Conservation (phyloP, 129 eudicot species). For the Apium graveolens region DNA sequence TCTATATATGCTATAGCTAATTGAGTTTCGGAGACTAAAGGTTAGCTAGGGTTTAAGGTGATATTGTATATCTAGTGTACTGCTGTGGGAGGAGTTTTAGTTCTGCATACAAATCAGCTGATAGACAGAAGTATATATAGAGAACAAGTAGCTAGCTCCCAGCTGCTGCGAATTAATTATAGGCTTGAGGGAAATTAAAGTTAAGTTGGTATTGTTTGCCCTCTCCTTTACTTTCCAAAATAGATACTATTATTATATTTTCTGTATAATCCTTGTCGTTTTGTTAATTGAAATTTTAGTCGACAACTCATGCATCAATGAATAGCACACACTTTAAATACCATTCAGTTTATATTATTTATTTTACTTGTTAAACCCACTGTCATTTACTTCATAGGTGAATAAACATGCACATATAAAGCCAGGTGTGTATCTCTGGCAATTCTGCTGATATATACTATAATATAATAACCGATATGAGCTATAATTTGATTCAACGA, state of each 20-base stretch:
- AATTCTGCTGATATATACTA: too few species aligned
- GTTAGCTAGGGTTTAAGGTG: neutral
- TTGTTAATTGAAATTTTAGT: neutral
- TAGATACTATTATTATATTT: neutral
- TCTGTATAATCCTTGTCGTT: neutral
- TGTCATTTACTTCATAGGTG: neutral
- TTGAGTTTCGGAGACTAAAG: too few species aligned
- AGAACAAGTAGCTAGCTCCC: neutral
- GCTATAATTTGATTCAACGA: too few species aligned
- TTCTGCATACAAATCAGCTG: neutral
- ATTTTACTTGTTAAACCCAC: neutral
- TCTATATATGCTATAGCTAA: too few species aligned
- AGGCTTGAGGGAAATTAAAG: neutral
- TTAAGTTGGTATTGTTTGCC: neutral
- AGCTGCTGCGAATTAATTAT: too few species aligned
- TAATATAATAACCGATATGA: too few species aligned
- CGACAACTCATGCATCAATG: neutral
- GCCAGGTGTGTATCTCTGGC: too few species aligned
- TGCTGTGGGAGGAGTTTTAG: too few species aligned
- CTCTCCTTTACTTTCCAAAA: neutral
- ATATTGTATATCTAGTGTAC: neutral
- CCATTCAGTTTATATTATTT: neutral
- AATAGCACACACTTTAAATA: neutral
- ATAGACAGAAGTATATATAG: neutral
- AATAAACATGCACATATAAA: too few species aligned